Conservation (phyloP, 805 yeast genomes). For the Cyberlindnera suaveolens region DNA sequence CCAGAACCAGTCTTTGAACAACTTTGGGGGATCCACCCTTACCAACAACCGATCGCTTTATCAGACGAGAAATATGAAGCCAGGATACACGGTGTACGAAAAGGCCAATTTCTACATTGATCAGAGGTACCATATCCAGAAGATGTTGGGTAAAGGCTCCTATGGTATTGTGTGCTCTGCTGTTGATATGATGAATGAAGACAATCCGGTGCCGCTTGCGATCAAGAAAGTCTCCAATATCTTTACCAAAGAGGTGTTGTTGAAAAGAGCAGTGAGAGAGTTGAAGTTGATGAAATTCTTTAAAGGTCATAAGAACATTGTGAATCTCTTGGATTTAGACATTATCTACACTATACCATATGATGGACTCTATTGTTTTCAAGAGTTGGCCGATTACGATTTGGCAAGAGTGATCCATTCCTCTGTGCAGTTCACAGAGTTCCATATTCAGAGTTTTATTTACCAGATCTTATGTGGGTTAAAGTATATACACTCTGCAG, state of each 20-base stretch:
- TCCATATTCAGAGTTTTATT: slow-evolving; percentile 67
- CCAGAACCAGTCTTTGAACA: background rate
- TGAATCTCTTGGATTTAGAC: slow-evolving; percentile 69
- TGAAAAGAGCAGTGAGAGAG: slow-evolving; percentile 81
- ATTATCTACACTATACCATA: slow-evolving; percentile 58
- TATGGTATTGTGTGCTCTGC: slow-evolving; percentile 86
- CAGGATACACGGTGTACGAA: slow-evolving; percentile 35
- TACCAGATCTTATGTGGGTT: slow-evolving; percentile 85
- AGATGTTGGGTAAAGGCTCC: slow-evolving; percentile 74
- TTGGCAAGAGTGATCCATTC: slow-evolving; percentile 77
- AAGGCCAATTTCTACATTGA: slow-evolving; percentile 59
- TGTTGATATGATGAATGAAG: slow-evolving; percentile 36
- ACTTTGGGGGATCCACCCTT: background rate
- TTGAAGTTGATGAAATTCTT: slow-evolving; percentile 74
- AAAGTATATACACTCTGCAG: slow-evolving; percentile 86
- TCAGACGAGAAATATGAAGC: slow-evolving; percentile 4
- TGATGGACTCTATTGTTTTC: slow-evolving; percentile 85
- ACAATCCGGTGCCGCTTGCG: slow-evolving; percentile 43
- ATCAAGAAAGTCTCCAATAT: slow-evolving; percentile 76
- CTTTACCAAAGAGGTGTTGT: slow-evolving; percentile 56
- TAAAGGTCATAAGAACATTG: slow-evolving; percentile 81
- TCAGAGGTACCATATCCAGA: slow-evolving; percentile 48
- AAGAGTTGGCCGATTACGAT: slow-evolving; percentile 80
- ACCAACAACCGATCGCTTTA: background rate
- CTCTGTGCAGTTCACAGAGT: slow-evolving; percentile 71